Evolutionary conservation across 352 stramenopile genomes (phyloP), one percentile per base, ranked within the genome.

Genomic region (Phytopythium aichiense): DNA sequence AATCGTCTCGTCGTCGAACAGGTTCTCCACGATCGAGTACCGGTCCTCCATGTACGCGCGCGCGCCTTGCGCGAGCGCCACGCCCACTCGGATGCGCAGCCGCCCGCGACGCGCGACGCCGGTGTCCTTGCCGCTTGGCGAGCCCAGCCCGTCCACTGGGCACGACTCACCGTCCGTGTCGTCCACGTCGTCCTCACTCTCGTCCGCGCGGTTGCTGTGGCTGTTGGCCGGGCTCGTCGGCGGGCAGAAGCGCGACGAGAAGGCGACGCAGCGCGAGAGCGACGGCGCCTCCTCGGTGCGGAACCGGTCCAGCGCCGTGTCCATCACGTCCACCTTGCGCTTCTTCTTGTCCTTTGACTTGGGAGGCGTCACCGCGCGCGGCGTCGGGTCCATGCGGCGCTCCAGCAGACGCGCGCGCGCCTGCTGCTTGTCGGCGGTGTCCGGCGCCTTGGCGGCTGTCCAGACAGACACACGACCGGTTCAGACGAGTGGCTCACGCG

Each of bases 41-140:
- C 80, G 78, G 60, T 93, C 84, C 70, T 93, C 84, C 84, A 93
- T 93, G 68, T 93, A 93, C 40, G 71, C 70, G 18, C 84, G 75
- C 9, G 81, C 79, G 18, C 84, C 84, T 64, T 93, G 84, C 12
- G 81, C 79, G 1, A 74, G 52, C 18, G 79, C 71, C 1, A 87
- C 65, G 12, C 77, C 77, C 20, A 89, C 72, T 37, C 74, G 73
- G 8, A 86, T 65, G n/a, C 71, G 69, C 68, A 87, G 77, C 40
- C 53, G 58, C 28, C 49, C 49, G 58, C 40, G 66, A 53, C 23
- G 58, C 46, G 20, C 22, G 9, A 40, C 35, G 18, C n/a, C 12
- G 6, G 1, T n/a, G 12, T 16, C 50, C n/a, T 22, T 40, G n/a
- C 3, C n/a, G 11, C n/a, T 43, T 2, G 56, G 31, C 22, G 54